These are phyloP conservation scores for Tritrichomonas musculus DNA, from an alignment of 208 protist genomes.

Conservation along the genomic window DNA sequence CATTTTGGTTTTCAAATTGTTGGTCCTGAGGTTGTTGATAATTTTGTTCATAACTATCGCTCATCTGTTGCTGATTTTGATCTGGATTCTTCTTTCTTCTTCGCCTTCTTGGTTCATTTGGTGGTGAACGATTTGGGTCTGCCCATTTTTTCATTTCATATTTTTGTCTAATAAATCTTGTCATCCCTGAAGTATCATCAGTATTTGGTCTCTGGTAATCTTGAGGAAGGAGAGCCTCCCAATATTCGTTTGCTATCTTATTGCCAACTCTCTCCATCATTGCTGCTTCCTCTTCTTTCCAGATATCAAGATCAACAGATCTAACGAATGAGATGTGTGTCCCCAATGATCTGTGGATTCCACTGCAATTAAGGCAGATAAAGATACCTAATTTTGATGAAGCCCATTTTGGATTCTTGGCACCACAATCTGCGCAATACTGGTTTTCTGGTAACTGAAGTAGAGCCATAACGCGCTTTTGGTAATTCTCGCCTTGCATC, in stretches of 20 bases:
- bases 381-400: slow-evolving; percentile 57
- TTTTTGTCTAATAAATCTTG: neutral
- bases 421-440: slow-evolving; percentile 41
- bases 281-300: slow-evolving; percentile 42
- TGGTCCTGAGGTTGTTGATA: too few relatives aligned
- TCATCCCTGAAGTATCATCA: neutral
- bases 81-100: too few relatives aligned
- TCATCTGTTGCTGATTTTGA: too few relatives aligned
- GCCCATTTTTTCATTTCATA: slow-evolving; percentile 8
- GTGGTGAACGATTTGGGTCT: neutral
- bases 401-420: slow-evolving; percentile 44
- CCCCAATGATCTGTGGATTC: slow-evolving; percentile 56
- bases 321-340: slow-evolving; percentile 56
- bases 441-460: neutral
- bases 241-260: neutral
- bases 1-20: too few relatives aligned
- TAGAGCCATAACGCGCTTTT: neutral
- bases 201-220: neutral
- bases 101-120: neutral
- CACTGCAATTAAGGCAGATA: slow-evolving; percentile 59
- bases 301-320: slow-evolving; percentile 49
- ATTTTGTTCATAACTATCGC: too few relatives aligned
- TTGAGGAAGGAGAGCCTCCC: neutral
- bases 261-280: slow-evolving; percentile 39
- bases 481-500: too few relatives aligned